These are phyloP conservation scores for Ogataea trehaloabstinens DNA, from an alignment of 805 yeast genomes.

Conservation along the genomic window DNA sequence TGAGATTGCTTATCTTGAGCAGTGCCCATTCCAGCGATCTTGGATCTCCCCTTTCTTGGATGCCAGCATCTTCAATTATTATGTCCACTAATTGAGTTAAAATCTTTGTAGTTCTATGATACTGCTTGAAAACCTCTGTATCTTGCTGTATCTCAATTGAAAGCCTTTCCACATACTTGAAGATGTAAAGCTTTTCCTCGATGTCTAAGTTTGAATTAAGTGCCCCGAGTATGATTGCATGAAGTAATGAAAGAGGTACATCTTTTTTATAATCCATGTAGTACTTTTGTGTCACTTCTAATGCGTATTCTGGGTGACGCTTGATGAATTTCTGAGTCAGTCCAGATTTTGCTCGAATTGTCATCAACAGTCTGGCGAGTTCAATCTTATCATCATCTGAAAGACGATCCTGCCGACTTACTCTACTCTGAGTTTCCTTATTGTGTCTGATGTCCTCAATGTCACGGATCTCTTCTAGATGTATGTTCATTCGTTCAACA, in stretches of 20 bases:
- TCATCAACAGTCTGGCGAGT: constrained; percentile 10
- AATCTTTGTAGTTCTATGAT: constrained; percentile 14
- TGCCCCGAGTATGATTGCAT: constrained; percentile 26
- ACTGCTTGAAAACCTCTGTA: constrained; percentile 11
- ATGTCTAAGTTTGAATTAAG: constrained; percentile 12
- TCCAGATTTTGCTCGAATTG: constrained; percentile 19
- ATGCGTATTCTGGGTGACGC: constrained; percentile 13
- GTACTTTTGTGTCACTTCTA: constrained; percentile 13
- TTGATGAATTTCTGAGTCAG: constrained; percentile 17
- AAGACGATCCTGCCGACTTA: not conserved
- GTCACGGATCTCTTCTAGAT: constrained; percentile 9
- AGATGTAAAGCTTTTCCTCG: constrained; percentile 18
- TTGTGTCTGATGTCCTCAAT: not conserved
- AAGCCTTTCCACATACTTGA: constrained; percentile 24
- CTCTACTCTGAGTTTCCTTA: not conserved
- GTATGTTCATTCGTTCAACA: constrained; percentile 7
- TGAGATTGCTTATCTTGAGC: constrained; percentile 13
- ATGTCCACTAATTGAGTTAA: constrained; percentile 20
- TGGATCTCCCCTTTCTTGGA: constrained; percentile 18
- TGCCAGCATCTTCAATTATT: constrained; percentile 21
- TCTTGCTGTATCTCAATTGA: constrained; percentile 16
- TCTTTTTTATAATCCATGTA: constrained; percentile 21
- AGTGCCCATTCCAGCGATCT: constrained; percentile 26
- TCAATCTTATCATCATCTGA: constrained; percentile 12
- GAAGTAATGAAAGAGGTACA: constrained; percentile 24